A percentile compares a stretch with the other conserved stretches of the same genome.
phyloP scores from a whole-genome alignment of 495 filamentous ascomycete genomes.

The Eremomyces bilateralis region DNA sequence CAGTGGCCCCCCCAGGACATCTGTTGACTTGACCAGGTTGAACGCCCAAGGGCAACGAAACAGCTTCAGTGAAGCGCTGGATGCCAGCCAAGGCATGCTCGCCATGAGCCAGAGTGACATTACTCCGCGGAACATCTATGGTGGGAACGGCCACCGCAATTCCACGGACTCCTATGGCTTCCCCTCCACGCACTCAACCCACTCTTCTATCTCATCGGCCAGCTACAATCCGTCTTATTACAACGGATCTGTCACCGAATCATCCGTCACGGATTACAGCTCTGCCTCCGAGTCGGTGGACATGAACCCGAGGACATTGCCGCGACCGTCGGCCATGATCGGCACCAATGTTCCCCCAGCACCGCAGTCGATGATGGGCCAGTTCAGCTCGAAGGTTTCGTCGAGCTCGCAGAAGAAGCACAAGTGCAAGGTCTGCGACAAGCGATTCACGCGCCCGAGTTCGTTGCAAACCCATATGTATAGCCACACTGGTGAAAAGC shows the following conservation, averaged over 20 bases:
- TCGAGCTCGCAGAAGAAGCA: slow-evolving; percentile 98
- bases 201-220: slow-evolving; percentile 79
- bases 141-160: slow-evolving; percentile 35
- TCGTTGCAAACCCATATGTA: slow-evolving; percentile 98
- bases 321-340: slow-evolving; percentile 51
- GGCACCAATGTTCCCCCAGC: slow-evolving; percentile 44
- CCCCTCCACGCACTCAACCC: slow-evolving; percentile 74
- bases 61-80: slow-evolving; percentile 61
- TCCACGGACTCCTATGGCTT: slow-evolving; percentile 89
- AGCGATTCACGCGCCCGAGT: slow-evolving; percentile 90
- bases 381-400: slow-evolving; percentile 92
- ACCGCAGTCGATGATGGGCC: slow-evolving; percentile 94
- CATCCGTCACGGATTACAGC: slow-evolving; percentile 84
- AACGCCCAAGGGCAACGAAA: slow-evolving; percentile 36
- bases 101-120: slow-evolving; percentile 69
- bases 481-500: slow-evolving; percentile 96
- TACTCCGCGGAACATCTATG: slow-evolving; percentile 80
- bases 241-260: slow-evolving; percentile 57
- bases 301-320: slow-evolving; percentile 57
- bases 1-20: slow-evolving; percentile 28
- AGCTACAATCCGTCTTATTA: slow-evolving; percentile 41
- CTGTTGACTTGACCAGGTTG: slow-evolving; percentile 42
- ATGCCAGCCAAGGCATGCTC: slow-evolving; percentile 77
- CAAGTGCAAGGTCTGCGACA: slow-evolving; percentile 99
- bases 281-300: slow-evolving; percentile 80